These are phyloP conservation scores for Russula virescens DNA, from an alignment of 768 basidiomycete genomes.

Conservation along the genomic window DNA sequence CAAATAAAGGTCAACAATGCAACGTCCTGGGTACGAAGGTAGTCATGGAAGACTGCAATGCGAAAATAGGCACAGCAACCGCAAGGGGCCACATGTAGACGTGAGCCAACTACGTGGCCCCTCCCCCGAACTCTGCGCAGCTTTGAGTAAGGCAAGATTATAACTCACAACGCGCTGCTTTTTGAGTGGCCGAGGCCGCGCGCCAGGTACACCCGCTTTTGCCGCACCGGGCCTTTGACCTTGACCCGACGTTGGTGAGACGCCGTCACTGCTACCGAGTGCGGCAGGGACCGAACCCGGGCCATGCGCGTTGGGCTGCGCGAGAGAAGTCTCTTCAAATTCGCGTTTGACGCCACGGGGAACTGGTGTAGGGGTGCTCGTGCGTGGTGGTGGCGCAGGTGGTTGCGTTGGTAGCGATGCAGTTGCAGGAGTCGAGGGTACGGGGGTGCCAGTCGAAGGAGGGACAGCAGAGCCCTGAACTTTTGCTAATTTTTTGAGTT, in stretches of 20 bases:
- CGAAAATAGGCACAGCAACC: neutral
- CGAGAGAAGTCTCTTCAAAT: conserved; percentile 15
- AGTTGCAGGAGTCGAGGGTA: conserved; percentile 9
- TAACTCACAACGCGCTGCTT: conserved; percentile 25
- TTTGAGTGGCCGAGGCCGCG: conserved; percentile 24
- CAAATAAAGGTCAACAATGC: conserved; percentile 6
- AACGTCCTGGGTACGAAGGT: neutral
- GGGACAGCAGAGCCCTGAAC: conserved; percentile 17
- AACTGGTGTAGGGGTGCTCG: conserved; percentile 16
- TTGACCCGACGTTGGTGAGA: conserved; percentile 6
- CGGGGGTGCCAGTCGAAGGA: conserved; percentile 8
- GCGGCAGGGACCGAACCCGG: neutral
- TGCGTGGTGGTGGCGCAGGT: conserved; percentile 19
- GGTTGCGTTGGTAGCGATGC: conserved; percentile 8
- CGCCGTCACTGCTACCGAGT: neutral
- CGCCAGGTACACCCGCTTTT: conserved; percentile 24
- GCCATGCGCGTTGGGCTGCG: conserved; percentile 15
- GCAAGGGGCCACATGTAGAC: neutral
- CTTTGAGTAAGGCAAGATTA: neutral
- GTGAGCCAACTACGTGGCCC: too few relatives aligned
- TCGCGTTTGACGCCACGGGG: conserved; percentile 25
- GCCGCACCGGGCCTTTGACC: conserved; percentile 6
- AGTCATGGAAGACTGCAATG: neutral
- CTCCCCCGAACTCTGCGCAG: neutral
- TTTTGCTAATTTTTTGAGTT: conserved; percentile 25